Base-by-base conservation (phyloP, 352 stramenopile genomes). In the Phytopythium litorale region DNA sequence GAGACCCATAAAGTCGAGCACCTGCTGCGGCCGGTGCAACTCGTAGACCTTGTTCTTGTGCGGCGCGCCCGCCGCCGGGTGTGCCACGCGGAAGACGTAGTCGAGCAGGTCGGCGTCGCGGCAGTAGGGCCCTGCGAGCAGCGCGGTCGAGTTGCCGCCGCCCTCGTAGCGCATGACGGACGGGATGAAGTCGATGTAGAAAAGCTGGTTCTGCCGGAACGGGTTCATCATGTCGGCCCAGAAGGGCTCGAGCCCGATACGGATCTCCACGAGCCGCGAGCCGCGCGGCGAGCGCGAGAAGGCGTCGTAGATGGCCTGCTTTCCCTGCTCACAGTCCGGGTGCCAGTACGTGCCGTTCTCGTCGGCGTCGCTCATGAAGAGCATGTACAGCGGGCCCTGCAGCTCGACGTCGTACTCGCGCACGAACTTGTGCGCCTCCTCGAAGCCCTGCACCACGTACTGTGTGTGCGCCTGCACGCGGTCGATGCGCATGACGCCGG, bases 111-210 rank as follows among this genome's bases (percentile, higher is more conserved):
- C 74, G 28, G 76, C 67, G 56, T 94, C 76, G 21, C 81, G 49
- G 42, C 72, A 78, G 67, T 88, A 89, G n/a, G 80, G 71, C 25
- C 87, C 84, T n/a, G 78, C 78, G 49, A 94, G 70, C 64, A 94
- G 73, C 40, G 66, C 61, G 23, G 80, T 87, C 54, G 84, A 88
- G 58, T 91, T 91, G 19, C 83, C 80, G 49, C 75, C 70, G 46
- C 84, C 84, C 7, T 92, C 80, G 70, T 94, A 94, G n/a, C 79
- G 71, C 56, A 94, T 83, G 19, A 94, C 58, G 30, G 84, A 80
- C 37, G 84, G 84, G 51, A 94, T 73, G 40, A 87, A 88, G 71
- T 90, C 80, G 37, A 94, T 91, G 67, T 91, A 91, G 60, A 94
- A 91, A 38, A 91, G 68, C 63, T 90, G 79, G 59, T 92, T 91